These are phyloP conservation scores for Aspergillus uvarum DNA, from an alignment of 2,329 filamentous ascomycete species.

Conservation along the genomic window DNA sequence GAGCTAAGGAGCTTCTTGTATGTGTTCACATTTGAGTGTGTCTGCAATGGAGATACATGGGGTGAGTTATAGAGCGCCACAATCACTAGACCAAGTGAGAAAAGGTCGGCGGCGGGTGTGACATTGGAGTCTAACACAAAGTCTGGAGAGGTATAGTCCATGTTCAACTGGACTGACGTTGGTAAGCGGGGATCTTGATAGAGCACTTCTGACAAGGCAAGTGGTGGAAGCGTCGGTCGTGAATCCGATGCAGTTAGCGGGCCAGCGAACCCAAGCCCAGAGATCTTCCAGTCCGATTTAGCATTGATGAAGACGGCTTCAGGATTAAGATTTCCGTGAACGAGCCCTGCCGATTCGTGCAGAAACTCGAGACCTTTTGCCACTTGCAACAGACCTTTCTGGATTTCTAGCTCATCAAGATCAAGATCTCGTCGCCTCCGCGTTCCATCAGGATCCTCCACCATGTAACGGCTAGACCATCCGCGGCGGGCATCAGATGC, in stretches of 20 bases:
- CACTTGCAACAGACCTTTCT: conserved; percentile 90
- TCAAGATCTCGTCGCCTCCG: conserved; percentile 77
- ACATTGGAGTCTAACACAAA: conserved; percentile 90
- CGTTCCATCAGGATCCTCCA: conserved; percentile 73
- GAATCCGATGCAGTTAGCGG: conserved; percentile 74
- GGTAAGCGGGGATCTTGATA: conserved; percentile 85
- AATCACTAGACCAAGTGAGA: conserved; percentile 85
- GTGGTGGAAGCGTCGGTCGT: conserved; percentile 71
- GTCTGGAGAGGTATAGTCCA: conserved; percentile 93
- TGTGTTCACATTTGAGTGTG: conserved; percentile 73
- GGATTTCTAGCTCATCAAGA: conserved; percentile 95
- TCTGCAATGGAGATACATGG: conserved; percentile 80
- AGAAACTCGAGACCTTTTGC: conserved; percentile 93
- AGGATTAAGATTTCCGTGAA: conserved; percentile 92
- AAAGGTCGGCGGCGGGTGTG: conserved; percentile 83
- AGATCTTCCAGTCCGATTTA: conserved; percentile 99
- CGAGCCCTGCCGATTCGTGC: conserved; percentile 89
- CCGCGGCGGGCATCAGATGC: conserved; percentile 51
- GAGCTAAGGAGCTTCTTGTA: conserved; percentile 84
- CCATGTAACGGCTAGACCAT: conserved; percentile 74
- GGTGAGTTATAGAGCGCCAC: conserved; percentile 93
- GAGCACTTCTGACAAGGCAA: conserved; percentile 78
- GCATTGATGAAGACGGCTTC: conserved; percentile 92
- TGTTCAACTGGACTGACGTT: conserved; percentile 76
- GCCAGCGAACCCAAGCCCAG: conserved; percentile 85